Conservation (phyloP, 2,329 filamentous ascomycete genomes). For the Sodiomyces alkalinus region DNA sequence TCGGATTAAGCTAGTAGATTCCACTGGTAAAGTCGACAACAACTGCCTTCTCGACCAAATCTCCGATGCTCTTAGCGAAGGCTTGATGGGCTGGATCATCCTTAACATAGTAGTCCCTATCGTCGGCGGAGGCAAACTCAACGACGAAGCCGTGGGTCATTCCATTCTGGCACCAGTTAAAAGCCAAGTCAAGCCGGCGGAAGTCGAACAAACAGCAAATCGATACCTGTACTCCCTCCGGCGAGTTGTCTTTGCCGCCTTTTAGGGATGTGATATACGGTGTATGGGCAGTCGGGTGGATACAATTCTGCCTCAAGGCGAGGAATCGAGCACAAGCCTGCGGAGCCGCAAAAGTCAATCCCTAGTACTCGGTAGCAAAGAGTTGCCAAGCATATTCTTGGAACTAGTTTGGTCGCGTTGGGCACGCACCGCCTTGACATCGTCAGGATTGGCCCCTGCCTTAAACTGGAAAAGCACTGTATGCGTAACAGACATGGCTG, state of each 20-base stretch:
- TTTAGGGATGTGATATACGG: conserved; percentile 44
- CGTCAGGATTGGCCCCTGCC: conserved; percentile 25
- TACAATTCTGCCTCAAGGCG: conserved; percentile 37
- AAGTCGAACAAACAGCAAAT: no score
- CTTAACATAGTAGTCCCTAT: conserved; percentile 53
- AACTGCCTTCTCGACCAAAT: conserved; percentile 33
- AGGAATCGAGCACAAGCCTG: no score
- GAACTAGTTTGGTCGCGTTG: no score
- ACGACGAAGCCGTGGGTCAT: conserved; percentile 56
- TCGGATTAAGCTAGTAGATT: no score
- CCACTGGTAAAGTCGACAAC: conserved; percentile 42
- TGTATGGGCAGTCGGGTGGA: conserved; percentile 41
- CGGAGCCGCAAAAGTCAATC: no score
- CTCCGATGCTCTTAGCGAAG: conserved; percentile 37
- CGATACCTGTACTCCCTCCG: conserved; percentile 44
- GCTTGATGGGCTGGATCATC: conserved; percentile 47
- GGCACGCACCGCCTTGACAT: conserved; percentile 39
- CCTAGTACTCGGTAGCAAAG: no score
- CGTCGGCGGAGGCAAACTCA: conserved; percentile 48
- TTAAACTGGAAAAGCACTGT: conserved; percentile 56
- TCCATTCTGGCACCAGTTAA: conserved; percentile 27
- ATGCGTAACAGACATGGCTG: no score
- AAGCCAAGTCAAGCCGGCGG: neutral
- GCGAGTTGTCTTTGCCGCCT: conserved; percentile 47
- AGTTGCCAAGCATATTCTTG: no score